Conservation (phyloP, 176 grass and related monocot genomes). For the Ensete ventricosum region DNA sequence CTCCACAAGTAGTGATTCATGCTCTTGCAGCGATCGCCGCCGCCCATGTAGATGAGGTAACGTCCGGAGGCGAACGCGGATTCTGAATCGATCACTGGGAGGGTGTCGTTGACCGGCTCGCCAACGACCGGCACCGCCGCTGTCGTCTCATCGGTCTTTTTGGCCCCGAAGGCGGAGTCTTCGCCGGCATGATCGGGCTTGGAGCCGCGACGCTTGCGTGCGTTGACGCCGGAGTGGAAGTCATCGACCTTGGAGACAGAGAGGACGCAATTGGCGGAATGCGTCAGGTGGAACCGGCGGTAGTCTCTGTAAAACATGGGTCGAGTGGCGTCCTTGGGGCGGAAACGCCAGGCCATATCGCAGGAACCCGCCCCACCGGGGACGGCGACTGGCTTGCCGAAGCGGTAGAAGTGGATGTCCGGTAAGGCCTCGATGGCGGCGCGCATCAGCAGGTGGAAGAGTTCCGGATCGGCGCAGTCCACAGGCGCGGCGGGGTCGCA, state of each 20-base stretch:
- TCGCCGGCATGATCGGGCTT: conserved; percentile 12
- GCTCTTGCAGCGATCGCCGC: conserved; percentile 88
- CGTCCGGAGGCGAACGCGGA: conserved; percentile 42
- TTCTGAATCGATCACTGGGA: conserved; percentile 66
- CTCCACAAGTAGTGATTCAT: conserved; percentile 96
- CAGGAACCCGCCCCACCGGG: background rate
- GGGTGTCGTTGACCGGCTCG: conserved; percentile 69
- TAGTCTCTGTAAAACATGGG: conserved; percentile 38
- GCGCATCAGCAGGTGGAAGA: conserved; percentile 17
- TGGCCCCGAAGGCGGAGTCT: conserved; percentile 24
- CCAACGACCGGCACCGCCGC: conserved; percentile 40
- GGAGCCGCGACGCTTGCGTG: conserved; percentile 33
- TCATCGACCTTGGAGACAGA: conserved; percentile 49
- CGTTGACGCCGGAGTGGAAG: conserved; percentile 64
- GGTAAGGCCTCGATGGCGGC: conserved; percentile 4
- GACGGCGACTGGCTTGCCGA: conserved; percentile 8
- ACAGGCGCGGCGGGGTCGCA: background rate
- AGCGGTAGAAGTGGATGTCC: conserved; percentile 15
- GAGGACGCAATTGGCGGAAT: conserved; percentile 43
- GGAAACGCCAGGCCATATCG: conserved; percentile 17
- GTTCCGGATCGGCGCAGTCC: conserved; percentile 7
- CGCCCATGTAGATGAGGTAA: conserved; percentile 79
- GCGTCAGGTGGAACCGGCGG: conserved; percentile 68
- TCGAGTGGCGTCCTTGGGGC: conserved; percentile 3
- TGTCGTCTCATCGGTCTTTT: conserved; percentile 22